A percentile compares a stretch with the other conserved stretches of the same genome.
phyloP scores from a whole-genome alignment of 768 basidiomycete species.

The Cystobasidiopsis lactophilus region DNA sequence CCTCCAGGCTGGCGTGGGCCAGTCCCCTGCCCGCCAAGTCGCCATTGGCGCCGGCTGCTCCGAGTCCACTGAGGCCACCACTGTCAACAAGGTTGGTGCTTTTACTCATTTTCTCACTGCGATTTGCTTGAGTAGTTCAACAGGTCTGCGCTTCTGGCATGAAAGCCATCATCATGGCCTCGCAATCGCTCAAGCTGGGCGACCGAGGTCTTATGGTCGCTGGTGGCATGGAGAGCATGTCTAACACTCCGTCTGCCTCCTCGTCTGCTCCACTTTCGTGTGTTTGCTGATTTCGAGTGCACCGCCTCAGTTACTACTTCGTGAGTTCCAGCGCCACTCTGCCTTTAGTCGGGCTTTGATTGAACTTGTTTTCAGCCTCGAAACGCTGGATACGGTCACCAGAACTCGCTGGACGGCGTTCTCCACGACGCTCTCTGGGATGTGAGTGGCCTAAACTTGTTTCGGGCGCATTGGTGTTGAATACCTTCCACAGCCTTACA shows the following conservation, averaged over 20 bases:
- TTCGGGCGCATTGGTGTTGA: background rate
- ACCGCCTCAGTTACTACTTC: background rate
- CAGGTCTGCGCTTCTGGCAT: slow-evolving; percentile 85
- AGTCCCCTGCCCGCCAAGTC: slow-evolving; percentile 94
- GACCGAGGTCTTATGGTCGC: slow-evolving; percentile 69
- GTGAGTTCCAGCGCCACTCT: background rate
- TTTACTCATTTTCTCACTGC: background rate
- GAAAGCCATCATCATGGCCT: slow-evolving; percentile 83
- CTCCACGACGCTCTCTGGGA: slow-evolving; percentile 88
- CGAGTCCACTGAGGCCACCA: slow-evolving; percentile 77
- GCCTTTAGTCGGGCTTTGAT: background rate
- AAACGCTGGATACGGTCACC: slow-evolving; percentile 50
- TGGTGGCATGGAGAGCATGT: slow-evolving; percentile 99
- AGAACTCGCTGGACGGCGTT: slow-evolving; percentile 64
- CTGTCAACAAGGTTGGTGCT: slow-evolving; percentile 58
- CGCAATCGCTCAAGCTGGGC: slow-evolving; percentile 71
- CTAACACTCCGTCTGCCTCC: slow-evolving; percentile 71
- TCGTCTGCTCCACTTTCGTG: background rate
- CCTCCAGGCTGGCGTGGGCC: slow-evolving; percentile 88
- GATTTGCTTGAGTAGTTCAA: no score
- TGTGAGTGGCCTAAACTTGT: no score
- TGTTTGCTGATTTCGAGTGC: no score
- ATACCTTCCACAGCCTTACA: background rate
- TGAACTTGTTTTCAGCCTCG: slow-evolving; percentile 24
- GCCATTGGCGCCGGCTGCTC: slow-evolving; percentile 69